Conservation (phyloP, 306 rosid species). For the Lathyrus sativus region DNA sequence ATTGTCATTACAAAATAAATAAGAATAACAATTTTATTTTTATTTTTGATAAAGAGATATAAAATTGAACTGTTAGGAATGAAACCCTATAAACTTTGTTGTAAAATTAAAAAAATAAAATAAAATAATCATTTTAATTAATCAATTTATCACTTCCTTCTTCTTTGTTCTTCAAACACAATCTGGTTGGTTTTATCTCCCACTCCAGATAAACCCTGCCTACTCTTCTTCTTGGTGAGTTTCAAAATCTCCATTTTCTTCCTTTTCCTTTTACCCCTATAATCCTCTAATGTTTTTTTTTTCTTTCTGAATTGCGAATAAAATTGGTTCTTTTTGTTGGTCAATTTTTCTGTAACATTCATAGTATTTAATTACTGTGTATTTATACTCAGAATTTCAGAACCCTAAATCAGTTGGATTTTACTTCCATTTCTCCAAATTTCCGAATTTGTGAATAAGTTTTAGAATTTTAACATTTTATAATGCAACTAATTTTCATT, state of each 20-base stretch:
- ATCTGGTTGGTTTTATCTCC: neutral
- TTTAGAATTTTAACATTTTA: neutral
- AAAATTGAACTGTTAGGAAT: no score
- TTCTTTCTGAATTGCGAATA: no score
- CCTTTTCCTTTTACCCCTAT: neutral
- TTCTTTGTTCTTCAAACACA: slow-evolving; percentile 18
- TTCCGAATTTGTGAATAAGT: neutral
- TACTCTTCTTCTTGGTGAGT: slow-evolving; percentile 26
- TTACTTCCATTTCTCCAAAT: neutral
- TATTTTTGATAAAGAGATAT: no score
- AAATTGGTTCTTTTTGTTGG: neutral
- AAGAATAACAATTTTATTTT: no score
- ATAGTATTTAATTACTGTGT: neutral
- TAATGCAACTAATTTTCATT: slow-evolving; percentile 4
- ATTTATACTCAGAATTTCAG: neutral
- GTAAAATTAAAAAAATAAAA: no score
- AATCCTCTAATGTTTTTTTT: no score
- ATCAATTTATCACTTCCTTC: neutral
- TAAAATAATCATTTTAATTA: no score
- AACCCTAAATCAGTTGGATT: neutral
- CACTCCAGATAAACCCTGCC: neutral
- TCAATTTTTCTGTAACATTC: slow-evolving; percentile 8
- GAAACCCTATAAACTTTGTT: no score
- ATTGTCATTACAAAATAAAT: no score
- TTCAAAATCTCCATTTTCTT: slow-evolving; percentile 15